Evolutionary conservation across 129 eudicot species (phyloP).

Genomic region (Helianthus annuus): DNA sequence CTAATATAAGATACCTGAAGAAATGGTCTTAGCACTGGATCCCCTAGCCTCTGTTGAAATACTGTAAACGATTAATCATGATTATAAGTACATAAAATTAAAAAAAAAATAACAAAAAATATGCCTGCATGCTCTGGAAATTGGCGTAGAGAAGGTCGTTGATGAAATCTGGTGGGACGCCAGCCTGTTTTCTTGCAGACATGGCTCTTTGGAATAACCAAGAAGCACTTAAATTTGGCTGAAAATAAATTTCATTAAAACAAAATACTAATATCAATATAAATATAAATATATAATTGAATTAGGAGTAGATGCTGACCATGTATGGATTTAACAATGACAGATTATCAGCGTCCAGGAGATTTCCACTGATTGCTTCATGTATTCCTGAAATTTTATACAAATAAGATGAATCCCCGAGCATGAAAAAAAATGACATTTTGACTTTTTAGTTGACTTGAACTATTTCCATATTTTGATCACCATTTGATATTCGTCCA

Average conservation of each 20-base stretch:
- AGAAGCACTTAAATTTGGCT: constrained; percentile 96
- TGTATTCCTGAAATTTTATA: constrained; percentile 58
- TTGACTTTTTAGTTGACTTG: constrained; percentile 8
- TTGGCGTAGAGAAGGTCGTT: constrained; percentile 74
- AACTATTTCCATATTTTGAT: background rate
- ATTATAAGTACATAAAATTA: background rate
- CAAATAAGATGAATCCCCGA: constrained; percentile 3
- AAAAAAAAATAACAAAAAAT: background rate
- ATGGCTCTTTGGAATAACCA: constrained; percentile 99
- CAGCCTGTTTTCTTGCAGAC: constrained; percentile 77
- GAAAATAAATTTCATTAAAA: constrained; percentile 12
- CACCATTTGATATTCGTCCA: constrained; percentile 84
- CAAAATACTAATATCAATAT: background rate
- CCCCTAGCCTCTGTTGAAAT: constrained; percentile 77
- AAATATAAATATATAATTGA: constrained; percentile 3
- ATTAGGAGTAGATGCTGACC: constrained; percentile 48
- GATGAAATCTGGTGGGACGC: constrained; percentile 90
- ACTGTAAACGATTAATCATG: background rate
- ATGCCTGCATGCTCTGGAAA: constrained; percentile 91
- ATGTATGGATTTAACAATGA: constrained; percentile 86
- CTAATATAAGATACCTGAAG: constrained; percentile 68
- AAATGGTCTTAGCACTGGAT: constrained; percentile 95
- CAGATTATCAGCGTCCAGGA: constrained; percentile 69
- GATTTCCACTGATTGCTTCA: constrained; percentile 62
- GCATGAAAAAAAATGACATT: constrained; percentile 16